Percentiles rank a stretch among this genome's conserved stretches.
phyloP scores from a whole-genome alignment of 345 rosid genomes.

The Aegle marmelos region DNA sequence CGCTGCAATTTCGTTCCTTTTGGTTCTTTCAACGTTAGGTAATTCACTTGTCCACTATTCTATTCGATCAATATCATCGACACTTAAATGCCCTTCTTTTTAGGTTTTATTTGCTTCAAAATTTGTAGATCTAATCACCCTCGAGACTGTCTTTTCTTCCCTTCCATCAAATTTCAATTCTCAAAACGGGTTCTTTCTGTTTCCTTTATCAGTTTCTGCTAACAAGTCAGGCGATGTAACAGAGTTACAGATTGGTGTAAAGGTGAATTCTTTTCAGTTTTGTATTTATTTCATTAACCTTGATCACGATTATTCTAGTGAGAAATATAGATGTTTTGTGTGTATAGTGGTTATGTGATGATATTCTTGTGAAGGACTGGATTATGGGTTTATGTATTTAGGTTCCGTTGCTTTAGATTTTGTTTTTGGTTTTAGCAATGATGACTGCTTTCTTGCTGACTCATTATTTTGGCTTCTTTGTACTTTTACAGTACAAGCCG shows the following conservation, averaged over 20 bases:
- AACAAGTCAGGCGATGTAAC: constrained; percentile 76
- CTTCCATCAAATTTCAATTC: not conserved
- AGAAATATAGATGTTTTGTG: not conserved
- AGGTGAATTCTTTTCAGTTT: constrained; percentile 38
- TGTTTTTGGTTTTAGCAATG: not conserved
- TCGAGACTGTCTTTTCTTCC: no score
- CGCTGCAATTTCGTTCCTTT: constrained; percentile 26
- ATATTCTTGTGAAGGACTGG: not conserved
- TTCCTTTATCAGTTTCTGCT: constrained; percentile 42
- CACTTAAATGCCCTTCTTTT: not conserved
- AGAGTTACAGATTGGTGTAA: constrained; percentile 88
- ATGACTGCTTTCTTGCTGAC: not conserved
- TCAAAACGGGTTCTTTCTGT: not conserved
- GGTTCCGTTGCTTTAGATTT: not conserved
- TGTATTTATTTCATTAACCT: not conserved
- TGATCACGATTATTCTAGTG: not conserved
- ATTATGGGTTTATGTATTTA: not conserved
- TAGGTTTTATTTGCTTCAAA: not conserved
- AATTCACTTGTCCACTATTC: not conserved
- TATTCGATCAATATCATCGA: not conserved
- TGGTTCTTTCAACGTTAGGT: constrained; percentile 37
- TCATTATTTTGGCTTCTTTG: not conserved
- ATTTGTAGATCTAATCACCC: constrained; percentile 10
- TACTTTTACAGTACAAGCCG: constrained; percentile 59
- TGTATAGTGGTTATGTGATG: not conserved